A percentile compares a stretch with the other conserved stretches of the same genome.
Evolutionary conservation across 306 rosid species (phyloP).

Genomic region (Prunus persica): Prunus_persica_NCBIv2 NC_034012.1:10749001-10749500

Average conservation of each 20-base stretch:
- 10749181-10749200: accelerated
- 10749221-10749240: accelerated
- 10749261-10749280: too few species aligned
- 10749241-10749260: too few species aligned
- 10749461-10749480: neutral
- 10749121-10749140: neutral
- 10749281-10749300: too few species aligned
- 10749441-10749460: neutral
- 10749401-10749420: neutral
- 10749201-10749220: too few species aligned
- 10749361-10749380: too few species aligned
- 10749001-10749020: neutral
- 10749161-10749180: too few species aligned
- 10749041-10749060: neutral
- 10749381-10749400: neutral
- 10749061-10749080: neutral
- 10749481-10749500: neutral
- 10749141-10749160: neutral
- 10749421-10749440: neutral
- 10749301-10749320: accelerated
- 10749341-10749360: too few species aligned
- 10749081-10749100: too few species aligned
- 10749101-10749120: too few species aligned
- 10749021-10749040: constrained; percentile 16
- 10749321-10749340: accelerated